Evolutionary conservation across 176 grass and related monocot genomes (phyloP).

Genomic region (Carex cristatella): DNA sequence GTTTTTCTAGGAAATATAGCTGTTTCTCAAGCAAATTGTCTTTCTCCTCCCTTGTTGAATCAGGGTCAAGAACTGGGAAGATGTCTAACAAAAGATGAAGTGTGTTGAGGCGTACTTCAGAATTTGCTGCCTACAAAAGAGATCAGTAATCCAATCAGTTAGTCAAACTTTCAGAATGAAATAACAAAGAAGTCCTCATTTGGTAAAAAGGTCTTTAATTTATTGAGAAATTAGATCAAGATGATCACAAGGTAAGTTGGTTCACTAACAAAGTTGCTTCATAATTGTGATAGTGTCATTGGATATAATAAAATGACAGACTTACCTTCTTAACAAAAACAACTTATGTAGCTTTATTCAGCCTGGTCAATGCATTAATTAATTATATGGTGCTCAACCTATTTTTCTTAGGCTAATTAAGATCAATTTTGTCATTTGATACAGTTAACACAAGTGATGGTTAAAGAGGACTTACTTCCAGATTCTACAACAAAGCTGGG

Average conservation of each 20-base stretch:
- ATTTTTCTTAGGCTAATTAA: not conserved
- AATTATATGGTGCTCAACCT: not conserved
- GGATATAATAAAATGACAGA: not conserved
- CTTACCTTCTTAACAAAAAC: not conserved
- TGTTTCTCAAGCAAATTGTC: slow-evolving; percentile 78
- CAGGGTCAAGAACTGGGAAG: slow-evolving; percentile 89
- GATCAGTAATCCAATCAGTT: not conserved
- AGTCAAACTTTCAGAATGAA: slow-evolving; percentile 2
- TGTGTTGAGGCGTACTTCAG: slow-evolving; percentile 77
- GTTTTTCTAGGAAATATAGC: slow-evolving; percentile 75
- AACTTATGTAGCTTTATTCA: not conserved
- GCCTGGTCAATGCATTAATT: not conserved
- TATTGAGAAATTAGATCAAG: not conserved
- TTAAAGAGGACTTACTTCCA: not conserved
- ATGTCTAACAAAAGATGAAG: slow-evolving; percentile 87
- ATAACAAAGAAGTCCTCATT: not conserved
- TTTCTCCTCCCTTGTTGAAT: slow-evolving; percentile 81
- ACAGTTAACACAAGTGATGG: not conserved
- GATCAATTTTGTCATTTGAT: not conserved
- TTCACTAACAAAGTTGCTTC: not conserved
- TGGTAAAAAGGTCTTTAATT: not conserved
- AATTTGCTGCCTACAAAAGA: slow-evolving; percentile 74
- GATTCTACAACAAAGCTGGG: not conserved
- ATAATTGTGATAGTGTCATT: not conserved
- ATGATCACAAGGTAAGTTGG: not conserved